Conservation (phyloP, 208 protist genomes). For the Balamuthia mandrillaris region DNA sequence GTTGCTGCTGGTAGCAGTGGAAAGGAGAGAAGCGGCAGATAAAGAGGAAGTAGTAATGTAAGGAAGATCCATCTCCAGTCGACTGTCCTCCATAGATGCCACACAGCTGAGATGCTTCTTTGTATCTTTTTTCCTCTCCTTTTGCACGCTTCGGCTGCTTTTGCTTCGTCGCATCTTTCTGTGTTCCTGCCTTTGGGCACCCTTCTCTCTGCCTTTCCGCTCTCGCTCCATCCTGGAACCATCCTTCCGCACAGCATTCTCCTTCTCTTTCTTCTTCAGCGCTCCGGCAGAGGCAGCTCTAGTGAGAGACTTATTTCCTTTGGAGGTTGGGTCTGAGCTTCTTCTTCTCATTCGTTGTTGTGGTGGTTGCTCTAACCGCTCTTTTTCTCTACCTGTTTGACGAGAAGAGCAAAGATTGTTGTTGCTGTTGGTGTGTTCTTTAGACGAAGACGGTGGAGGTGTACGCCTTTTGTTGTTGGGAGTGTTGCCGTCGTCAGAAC, state of each 20-base stretch:
- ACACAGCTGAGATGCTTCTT: background rate
- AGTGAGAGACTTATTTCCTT: background rate
- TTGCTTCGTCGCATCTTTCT: background rate
- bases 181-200: background rate
- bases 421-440: background rate
- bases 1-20: too few relatives aligned
- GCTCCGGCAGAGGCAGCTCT: background rate
- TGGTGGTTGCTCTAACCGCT: background rate
- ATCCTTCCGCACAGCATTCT: too few relatives aligned
- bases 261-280: background rate
- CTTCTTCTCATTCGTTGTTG: background rate
- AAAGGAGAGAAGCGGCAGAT: too few relatives aligned
- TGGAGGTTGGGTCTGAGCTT: background rate
- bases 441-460: too few relatives aligned
- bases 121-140: background rate
- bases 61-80: background rate
- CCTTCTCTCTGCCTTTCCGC: background rate
- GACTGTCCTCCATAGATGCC: background rate
- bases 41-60: background rate
- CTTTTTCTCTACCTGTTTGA: background rate
- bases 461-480: too few relatives aligned
- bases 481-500: too few relatives aligned
- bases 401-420: background rate
- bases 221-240: too few relatives aligned
- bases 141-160: background rate